These are phyloP conservation scores for Neurospora crassa DNA, from an alignment of 2,329 filamentous ascomycete genomes.

Conservation along the genomic window DNA sequence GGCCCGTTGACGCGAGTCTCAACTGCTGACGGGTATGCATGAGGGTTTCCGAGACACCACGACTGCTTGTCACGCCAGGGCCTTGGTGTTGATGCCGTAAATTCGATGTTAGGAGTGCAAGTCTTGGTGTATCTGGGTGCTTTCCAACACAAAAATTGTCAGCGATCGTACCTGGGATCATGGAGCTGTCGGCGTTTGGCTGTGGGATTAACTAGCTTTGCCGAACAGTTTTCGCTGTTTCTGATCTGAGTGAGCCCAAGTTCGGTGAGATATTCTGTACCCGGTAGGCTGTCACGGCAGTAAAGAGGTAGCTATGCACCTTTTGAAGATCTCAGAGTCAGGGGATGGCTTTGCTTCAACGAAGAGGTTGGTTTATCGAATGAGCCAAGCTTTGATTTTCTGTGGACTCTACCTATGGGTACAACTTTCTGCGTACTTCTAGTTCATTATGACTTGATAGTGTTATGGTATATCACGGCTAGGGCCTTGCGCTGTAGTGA, in stretches of 20 bases:
- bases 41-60: neutral
- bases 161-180: neutral
- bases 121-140: neutral
- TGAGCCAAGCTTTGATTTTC: neutral
- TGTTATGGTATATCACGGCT: neutral
- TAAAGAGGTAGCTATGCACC: no score
- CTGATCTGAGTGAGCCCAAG: no score
- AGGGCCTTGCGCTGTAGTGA: neutral
- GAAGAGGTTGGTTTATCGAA: neutral
- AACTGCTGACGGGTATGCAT: neutral
- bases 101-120: neutral
- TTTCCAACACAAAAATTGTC: neutral
- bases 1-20: neutral
- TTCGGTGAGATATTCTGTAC: no score
- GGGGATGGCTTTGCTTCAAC: no score
- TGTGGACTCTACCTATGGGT: neutral
- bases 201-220: no score
- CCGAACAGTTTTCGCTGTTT: no score
- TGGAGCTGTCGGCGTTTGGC: neutral
- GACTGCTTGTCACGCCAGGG: neutral
- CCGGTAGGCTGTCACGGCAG: no score
- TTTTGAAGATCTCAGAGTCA: no score
- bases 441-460: neutral
- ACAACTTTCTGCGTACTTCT: neutral
- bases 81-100: neutral